Evolutionary conservation across 257 asterid genomes (phyloP).

Genomic region (Ajuga chamaepitys): DNA sequence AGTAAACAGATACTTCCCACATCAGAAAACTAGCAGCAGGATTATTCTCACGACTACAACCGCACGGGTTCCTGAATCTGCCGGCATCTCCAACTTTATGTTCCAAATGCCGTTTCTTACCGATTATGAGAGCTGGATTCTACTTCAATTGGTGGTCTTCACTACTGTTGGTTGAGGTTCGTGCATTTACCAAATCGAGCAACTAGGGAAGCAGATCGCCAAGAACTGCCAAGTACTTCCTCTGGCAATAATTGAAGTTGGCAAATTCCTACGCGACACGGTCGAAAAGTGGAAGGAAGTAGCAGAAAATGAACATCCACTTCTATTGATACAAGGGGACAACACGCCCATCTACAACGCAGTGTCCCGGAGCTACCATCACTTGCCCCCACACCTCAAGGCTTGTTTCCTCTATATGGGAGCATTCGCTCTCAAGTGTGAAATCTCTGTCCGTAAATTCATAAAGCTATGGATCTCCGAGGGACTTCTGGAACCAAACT

Average conservation of each 20-base stretch:
- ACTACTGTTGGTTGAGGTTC: not conserved
- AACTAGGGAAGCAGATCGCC: not conserved
- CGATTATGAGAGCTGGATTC: not conserved
- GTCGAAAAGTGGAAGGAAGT: not conserved
- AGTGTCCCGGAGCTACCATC: slow-evolving; percentile 3
- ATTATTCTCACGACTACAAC: not conserved
- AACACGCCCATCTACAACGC: not conserved
- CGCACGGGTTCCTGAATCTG: not conserved
- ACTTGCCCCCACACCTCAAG: slow-evolving; percentile 4
- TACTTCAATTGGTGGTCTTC: not conserved
- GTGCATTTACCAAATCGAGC: not conserved
- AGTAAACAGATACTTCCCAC: not conserved
- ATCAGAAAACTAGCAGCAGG: not conserved
- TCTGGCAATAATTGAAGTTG: slow-evolving; percentile 7
- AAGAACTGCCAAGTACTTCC: slow-evolving; percentile 16
- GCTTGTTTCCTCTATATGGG: slow-evolving; percentile 2
- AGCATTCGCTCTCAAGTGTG: not conserved
- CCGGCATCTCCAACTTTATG: too few species aligned
- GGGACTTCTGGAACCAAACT: not conserved
- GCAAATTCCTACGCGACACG: not conserved
- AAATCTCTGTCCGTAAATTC: not conserved
- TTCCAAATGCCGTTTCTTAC: not conserved
- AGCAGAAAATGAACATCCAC: not conserved
- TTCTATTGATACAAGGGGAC: not conserved
- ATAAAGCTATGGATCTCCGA: not conserved